Percentiles rank a stretch among this genome's conserved stretches.
Conservation (phyloP, 768 basidiomycete species). For the Galerina marginata region DNA sequence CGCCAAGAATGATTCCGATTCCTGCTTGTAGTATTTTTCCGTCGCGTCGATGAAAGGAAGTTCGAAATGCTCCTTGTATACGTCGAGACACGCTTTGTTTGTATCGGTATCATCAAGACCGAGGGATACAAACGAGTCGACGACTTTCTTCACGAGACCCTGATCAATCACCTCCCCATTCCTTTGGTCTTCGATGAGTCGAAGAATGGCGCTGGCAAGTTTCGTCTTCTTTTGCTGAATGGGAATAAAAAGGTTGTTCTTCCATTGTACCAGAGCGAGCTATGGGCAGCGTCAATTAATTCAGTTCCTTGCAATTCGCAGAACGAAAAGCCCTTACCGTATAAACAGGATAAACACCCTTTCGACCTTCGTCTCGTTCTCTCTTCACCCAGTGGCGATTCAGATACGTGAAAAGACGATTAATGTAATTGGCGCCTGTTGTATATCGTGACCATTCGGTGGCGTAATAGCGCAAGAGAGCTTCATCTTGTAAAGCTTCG, state of each 20-base stretch:
- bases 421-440: constrained; percentile 95
- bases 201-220: constrained; percentile 85
- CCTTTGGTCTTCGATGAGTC: constrained; percentile 90
- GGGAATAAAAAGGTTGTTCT: constrained; percentile 84
- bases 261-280: constrained; percentile 98
- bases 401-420: constrained; percentile 95
- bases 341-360: constrained; percentile 93
- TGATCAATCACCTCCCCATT: constrained; percentile 96
- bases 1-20: constrained; percentile 89
- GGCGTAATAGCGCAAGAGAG: constrained; percentile 89
- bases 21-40: constrained; percentile 89
- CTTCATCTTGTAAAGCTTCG: constrained; percentile 84
- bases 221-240: constrained; percentile 85
- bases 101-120: constrained; percentile 92
- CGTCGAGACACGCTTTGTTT: constrained; percentile 90
- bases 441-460: constrained; percentile 96
- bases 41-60: constrained; percentile 87
- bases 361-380: constrained; percentile 95
- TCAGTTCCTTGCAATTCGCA: neutral
- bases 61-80: constrained; percentile 93
- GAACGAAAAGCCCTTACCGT: constrained; percentile 61
- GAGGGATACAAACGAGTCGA: constrained; percentile 94
- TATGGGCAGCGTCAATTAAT: constrained; percentile 31
- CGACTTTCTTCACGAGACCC: constrained; percentile 89
- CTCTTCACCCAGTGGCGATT: constrained; percentile 99